A percentile compares a stretch with the other conserved stretches of the same genome.
phyloP scores from a whole-genome alignment of 2,329 filamentous ascomycete genomes.

The Colletotrichum somersetense region DNA sequence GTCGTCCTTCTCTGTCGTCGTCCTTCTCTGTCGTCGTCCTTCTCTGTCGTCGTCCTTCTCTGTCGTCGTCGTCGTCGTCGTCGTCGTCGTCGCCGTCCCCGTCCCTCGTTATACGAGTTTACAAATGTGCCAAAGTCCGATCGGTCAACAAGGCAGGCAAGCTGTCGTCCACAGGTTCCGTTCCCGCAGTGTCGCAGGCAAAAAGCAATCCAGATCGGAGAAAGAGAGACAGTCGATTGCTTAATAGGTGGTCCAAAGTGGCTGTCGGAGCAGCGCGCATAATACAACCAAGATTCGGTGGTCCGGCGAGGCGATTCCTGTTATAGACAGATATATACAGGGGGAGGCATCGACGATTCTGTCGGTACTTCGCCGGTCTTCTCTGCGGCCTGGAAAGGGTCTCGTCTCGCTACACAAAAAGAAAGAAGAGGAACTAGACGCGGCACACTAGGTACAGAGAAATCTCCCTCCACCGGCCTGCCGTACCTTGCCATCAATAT shows the following conservation, averaged over 20 bases:
- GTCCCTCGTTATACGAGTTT: not conserved
- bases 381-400: not conserved
- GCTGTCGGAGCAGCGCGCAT: slow-evolving; percentile 2
- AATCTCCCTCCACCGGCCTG: not conserved
- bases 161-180: slow-evolving; percentile 4
- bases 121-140: not conserved
- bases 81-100: slow-evolving; percentile 1
- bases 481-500: slow-evolving; percentile 32
- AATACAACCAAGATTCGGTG: slow-evolving; percentile 4
- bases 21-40: no score
- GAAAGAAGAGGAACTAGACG: slow-evolving; percentile 18
- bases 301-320: slow-evolving; percentile 14
- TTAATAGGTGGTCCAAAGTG: not conserved
- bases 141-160: not conserved
- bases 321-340: slow-evolving; percentile 16
- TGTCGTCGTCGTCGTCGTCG: no score
- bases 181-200: slow-evolving; percentile 10
- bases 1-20: no score
- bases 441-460: not conserved
- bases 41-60: slow-evolving; percentile 4
- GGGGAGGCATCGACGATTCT: not conserved
- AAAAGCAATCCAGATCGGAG: slow-evolving; percentile 4
- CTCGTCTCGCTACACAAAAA: slow-evolving; percentile 13
- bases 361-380: slow-evolving; percentile 5
- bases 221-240: slow-evolving; percentile 13